phyloP scores from a whole-genome alignment of 2,329 filamentous ascomycete genomes.

The Dissoconium aciculare region DNA sequence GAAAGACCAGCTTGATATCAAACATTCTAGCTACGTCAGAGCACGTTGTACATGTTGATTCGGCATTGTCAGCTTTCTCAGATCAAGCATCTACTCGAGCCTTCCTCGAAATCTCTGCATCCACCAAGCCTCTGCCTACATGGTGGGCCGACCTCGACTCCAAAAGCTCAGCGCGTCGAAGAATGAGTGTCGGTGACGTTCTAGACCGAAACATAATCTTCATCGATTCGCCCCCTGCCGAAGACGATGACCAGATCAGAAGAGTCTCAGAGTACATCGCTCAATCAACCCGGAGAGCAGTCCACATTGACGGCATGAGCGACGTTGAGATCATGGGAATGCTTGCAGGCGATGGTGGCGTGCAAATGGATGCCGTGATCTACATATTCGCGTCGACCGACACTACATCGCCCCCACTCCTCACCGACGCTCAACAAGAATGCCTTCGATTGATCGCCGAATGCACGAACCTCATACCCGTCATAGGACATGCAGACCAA shows the following conservation, averaged over 20 bases:
- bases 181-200: constrained; percentile 62
- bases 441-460: constrained; percentile 37
- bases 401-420: constrained; percentile 2
- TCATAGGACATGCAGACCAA: constrained; percentile 64
- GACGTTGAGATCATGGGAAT: constrained; percentile 63
- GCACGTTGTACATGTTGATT: constrained; percentile 87
- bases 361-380: constrained; percentile 70
- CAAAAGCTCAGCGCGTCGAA: constrained; percentile 41
- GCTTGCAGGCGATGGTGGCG: constrained; percentile 66
- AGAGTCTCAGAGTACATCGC: constrained; percentile 47
- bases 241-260: constrained; percentile 34
- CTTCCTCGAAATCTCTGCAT: constrained; percentile 34
- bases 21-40: constrained; percentile 75
- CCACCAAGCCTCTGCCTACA: constrained; percentile 52
- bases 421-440: constrained; percentile 9
- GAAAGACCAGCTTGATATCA: constrained; percentile 80
- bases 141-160: constrained; percentile 80
- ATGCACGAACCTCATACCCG: constrained; percentile 70
- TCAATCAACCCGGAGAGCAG: constrained; percentile 48
- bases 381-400: constrained; percentile 59
- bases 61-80: constrained; percentile 28
- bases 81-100: constrained; percentile 13
- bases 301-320: constrained; percentile 45
- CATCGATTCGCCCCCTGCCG: constrained; percentile 63
- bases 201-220: constrained; percentile 90